These are phyloP conservation scores for Fusarium luffae DNA, from an alignment of 2,329 filamentous ascomycete genomes.

Conservation along the genomic window DNA sequence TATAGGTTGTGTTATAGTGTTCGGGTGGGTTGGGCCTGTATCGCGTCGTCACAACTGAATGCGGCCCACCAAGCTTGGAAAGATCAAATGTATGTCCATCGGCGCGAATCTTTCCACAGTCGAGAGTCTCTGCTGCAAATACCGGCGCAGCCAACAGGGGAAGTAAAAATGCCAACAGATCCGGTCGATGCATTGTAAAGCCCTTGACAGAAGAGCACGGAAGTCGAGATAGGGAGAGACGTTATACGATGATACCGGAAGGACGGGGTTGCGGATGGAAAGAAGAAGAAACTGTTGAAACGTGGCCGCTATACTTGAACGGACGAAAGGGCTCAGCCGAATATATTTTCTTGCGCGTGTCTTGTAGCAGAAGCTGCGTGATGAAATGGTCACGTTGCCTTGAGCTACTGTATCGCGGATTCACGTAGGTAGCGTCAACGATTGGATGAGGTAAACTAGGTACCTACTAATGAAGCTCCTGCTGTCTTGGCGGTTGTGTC, in stretches of 20 bases:
- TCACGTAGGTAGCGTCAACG: slow-evolving; percentile 26
- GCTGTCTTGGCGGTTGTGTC: slow-evolving; percentile 46
- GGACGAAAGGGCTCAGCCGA: slow-evolving; percentile 1
- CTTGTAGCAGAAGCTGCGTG: slow-evolving; percentile 26
- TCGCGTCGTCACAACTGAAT: slow-evolving; percentile 71
- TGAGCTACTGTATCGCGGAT: slow-evolving; percentile 42
- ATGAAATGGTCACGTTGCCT: slow-evolving; percentile 47
- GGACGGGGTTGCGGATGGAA: slow-evolving; percentile 8
- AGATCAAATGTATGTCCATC: slow-evolving; percentile 73
- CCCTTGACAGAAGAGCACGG: slow-evolving; percentile 5
- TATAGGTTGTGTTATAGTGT: slow-evolving; percentile 79
- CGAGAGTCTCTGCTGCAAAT: slow-evolving; percentile 61
- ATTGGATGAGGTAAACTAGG: slow-evolving; percentile 33
- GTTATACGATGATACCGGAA: slow-evolving; percentile 10
- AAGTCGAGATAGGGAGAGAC: slow-evolving; percentile 9
- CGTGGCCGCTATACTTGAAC: background rate
- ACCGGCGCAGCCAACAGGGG: slow-evolving; percentile 52
- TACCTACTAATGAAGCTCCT: slow-evolving; percentile 40
- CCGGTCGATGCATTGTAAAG: slow-evolving; percentile 55
- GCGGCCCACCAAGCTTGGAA: slow-evolving; percentile 71
- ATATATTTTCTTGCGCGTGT: slow-evolving; percentile 17
- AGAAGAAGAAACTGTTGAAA: slow-evolving; percentile 5
- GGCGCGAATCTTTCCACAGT: slow-evolving; percentile 71
- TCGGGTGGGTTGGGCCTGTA: slow-evolving; percentile 63
- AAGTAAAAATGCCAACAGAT: slow-evolving; percentile 52